Percentiles rank a stretch among this genome's conserved stretches.
phyloP scores from a whole-genome alignment of 2,329 filamentous ascomycete genomes.

The Alternaria incomplexa region DNA sequence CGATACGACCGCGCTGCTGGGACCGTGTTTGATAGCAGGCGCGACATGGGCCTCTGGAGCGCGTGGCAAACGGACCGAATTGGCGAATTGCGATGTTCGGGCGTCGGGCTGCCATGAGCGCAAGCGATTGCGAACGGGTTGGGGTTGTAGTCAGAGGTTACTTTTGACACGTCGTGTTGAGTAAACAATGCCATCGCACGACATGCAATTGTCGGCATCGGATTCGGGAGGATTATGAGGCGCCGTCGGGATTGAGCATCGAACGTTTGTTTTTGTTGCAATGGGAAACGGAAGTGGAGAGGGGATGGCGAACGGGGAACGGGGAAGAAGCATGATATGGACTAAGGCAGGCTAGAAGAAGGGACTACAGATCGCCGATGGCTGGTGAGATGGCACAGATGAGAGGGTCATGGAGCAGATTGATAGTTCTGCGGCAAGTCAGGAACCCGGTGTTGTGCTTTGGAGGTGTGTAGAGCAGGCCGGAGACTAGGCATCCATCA shows the following conservation, averaged over 20 bases:
- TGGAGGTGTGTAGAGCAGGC: neutral
- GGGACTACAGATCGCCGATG: neutral
- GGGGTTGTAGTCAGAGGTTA: neutral
- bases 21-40: neutral
- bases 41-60: neutral
- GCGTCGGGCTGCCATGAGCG: conserved; percentile 1
- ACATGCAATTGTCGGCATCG: neutral
- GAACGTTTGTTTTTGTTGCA: neutral
- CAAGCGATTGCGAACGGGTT: neutral
- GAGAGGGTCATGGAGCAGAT: neutral
- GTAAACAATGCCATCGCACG: neutral
- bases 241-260: neutral
- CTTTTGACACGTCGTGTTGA: neutral
- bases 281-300: neutral
- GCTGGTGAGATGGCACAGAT: neutral
- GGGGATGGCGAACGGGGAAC: neutral
- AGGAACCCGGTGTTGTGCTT: neutral
- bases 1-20: neutral
- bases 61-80: conserved; percentile 1
- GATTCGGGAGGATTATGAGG: neutral
- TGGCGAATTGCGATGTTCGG: neutral
- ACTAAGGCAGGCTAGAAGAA: neutral
- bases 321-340: neutral
- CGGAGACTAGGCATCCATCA: neutral
- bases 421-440: neutral